Evolutionary conservation across 257 asterid genomes (phyloP).

Genomic region (Verbascum thapsus): DNA sequence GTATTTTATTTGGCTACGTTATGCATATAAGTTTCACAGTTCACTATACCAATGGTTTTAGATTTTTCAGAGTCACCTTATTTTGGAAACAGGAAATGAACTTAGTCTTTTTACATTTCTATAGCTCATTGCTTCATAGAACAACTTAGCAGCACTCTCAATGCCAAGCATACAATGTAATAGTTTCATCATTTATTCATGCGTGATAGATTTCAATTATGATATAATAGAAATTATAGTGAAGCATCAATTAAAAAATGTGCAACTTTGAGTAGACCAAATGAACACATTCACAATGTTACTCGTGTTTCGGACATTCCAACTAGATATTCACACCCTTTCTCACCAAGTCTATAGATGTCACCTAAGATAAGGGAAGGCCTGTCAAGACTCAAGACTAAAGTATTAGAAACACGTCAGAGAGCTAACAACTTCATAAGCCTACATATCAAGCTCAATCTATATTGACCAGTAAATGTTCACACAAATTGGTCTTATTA

Average conservation of each 20-base stretch:
- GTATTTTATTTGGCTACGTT: slow-evolving; percentile 3
- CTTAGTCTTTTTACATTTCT: not conserved
- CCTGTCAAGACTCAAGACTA: too few species aligned
- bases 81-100: not conserved
- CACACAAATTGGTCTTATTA: not conserved
- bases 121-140: not conserved
- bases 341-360: not conserved
- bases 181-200: not conserved
- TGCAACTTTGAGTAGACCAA: slow-evolving; percentile 1
- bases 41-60: not conserved
- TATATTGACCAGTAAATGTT: not conserved
- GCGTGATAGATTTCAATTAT: not conserved
- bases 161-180: not conserved
- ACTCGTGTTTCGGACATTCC: not conserved
- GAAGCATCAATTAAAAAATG: not conserved
- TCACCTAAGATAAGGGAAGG: not conserved
- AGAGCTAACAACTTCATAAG: not conserved
- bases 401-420: slow-evolving; percentile 3
- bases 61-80: not conserved
- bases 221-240: too few species aligned
- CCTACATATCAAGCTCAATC: slow-evolving; percentile 4
- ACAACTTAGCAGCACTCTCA: not conserved
- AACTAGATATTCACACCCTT: not conserved
- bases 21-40: not conserved
- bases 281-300: not conserved